A percentile compares a stretch with the other conserved stretches of the same genome.
Conservation (phyloP, 176 grass and related monocot species). For the Hordeum vulgare region MorexV3_pseudomolecules_assembly NC_058520.1:507080462-507080961, state of each 20-base stretch:
- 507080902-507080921: not conserved
- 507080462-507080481: not conserved
- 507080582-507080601: slow-evolving; percentile 69
- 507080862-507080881: not conserved
- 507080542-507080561: slow-evolving; percentile 18
- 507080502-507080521: not conserved
- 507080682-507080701: not conserved
- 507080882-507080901: not conserved
- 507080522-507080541: not conserved
- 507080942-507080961: not conserved
- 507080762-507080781: not conserved
- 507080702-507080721: not conserved
- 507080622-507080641: slow-evolving; percentile 70
- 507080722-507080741: not conserved
- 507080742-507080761: not conserved
- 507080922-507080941: not conserved
- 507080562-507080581: slow-evolving; percentile 61
- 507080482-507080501: not conserved
- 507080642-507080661: slow-evolving; percentile 81
- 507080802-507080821: not conserved
- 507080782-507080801: not conserved
- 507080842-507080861: not conserved
- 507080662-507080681: slow-evolving; percentile 55
- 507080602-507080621: slow-evolving; percentile 60
- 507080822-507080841: not conserved